Evolutionary conservation across 2,329 filamentous ascomycete genomes (phyloP).

Genomic region (Exophiala xenobiotica): DNA sequence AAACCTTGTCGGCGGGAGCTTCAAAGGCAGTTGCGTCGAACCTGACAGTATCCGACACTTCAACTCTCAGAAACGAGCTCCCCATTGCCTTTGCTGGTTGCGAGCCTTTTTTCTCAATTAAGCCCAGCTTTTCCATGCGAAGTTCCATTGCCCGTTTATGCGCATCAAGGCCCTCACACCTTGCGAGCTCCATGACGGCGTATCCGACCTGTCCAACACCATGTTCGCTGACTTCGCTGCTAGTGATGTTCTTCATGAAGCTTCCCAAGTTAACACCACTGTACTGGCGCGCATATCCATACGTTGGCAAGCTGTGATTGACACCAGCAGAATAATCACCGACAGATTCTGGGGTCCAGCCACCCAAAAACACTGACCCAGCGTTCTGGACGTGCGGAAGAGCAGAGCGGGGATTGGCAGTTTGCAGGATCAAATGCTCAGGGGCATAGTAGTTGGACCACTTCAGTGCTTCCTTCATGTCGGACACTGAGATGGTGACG

Average conservation of each 20-base stretch:
- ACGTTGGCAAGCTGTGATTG: constrained; percentile 94
- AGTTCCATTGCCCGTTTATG: constrained; percentile 75
- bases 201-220: constrained; percentile 80
- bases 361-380: constrained; percentile 90
- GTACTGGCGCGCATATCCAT: constrained; percentile 97
- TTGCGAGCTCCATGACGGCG: constrained; percentile 92
- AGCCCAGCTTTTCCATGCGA: constrained; percentile 49
- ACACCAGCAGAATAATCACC: constrained; percentile 98
- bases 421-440: constrained; percentile 91
- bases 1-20: too few relatives aligned
- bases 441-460: constrained; percentile 94
- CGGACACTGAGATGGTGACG: constrained; percentile 74
- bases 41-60: neutral
- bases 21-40: too few relatives aligned
- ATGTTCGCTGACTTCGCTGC: constrained; percentile 81
- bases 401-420: constrained; percentile 70
- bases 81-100: neutral
- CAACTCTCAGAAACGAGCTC: too few relatives aligned
- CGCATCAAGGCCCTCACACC: constrained; percentile 91
- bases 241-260: constrained; percentile 97
- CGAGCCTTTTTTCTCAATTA: constrained; percentile 11
- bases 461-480: constrained; percentile 69
- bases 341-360: constrained; percentile 96
- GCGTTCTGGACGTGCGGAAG: constrained; percentile 86
- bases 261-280: constrained; percentile 94